Percentiles rank a stretch among this genome's conserved stretches.
Evolutionary conservation across 768 basidiomycete species (phyloP).

Genomic region (Auricularia auricula-judae): DNA sequence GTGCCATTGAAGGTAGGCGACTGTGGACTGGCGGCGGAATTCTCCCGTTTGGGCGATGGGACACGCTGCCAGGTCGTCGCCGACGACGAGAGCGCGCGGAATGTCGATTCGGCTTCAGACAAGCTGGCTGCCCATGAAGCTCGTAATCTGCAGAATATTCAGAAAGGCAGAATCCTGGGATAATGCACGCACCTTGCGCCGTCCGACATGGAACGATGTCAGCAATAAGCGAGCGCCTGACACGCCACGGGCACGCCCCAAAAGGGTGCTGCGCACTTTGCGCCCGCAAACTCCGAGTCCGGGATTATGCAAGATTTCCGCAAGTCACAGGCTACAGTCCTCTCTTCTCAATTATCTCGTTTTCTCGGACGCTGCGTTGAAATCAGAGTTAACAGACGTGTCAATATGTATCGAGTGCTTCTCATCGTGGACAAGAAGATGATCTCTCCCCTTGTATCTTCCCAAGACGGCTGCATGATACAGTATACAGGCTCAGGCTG

Average conservation of each 20-base stretch:
- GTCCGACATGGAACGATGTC: not conserved
- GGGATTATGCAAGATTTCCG: too few relatives aligned
- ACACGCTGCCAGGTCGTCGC: not conserved
- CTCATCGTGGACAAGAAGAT: too few relatives aligned
- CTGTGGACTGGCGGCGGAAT: not conserved
- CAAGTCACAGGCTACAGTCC: too few relatives aligned
- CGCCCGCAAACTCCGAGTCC: too few relatives aligned
- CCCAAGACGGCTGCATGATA: too few relatives aligned
- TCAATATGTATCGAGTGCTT: too few relatives aligned
- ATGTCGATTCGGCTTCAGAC: not conserved
- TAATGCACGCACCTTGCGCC: not conserved
- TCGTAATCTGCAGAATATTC: not conserved
- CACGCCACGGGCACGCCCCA: not conserved
- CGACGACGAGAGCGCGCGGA: not conserved
- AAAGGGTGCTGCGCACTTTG: not conserved
- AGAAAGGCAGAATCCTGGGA: not conserved
- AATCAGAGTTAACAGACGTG: too few relatives aligned
- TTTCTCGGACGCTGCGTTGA: too few relatives aligned
- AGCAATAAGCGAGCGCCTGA: not conserved
- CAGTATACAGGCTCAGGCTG: too few relatives aligned
- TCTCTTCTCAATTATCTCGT: too few relatives aligned
- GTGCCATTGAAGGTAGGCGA: slow-evolving; percentile 41
- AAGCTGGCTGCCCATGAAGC: not conserved
- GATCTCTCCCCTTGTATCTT: too few relatives aligned
- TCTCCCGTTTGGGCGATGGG: not conserved